phyloP scores from a whole-genome alignment of 768 basidiomycete genomes.

The Kwoniella newhampshirensis region DNA sequence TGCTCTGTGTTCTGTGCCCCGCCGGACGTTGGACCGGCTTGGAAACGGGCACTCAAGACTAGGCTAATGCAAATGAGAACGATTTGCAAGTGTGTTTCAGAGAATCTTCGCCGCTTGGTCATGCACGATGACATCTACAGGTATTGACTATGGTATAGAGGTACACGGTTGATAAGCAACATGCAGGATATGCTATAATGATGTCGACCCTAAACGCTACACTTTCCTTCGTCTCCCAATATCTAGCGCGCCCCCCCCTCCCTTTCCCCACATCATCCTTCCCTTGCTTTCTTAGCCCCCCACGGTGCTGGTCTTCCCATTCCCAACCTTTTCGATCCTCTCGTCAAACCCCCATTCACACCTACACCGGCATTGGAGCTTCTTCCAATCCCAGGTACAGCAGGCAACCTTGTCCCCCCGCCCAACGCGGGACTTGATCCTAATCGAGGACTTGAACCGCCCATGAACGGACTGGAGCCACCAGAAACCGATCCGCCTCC shows the following conservation, averaged over 20 bases:
- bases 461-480: conserved; percentile 6
- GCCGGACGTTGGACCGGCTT: too few species aligned
- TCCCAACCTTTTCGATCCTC: conserved; percentile 40
- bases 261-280: conserved; percentile 36
- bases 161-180: too few species aligned
- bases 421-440: conserved; percentile 9
- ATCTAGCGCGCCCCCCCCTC: conserved; percentile 14
- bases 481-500: background rate
- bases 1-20: too few species aligned
- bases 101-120: too few species aligned
- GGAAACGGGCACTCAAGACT: too few species aligned
- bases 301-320: conserved; percentile 46
- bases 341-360: conserved; percentile 4
- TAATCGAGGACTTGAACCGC: conserved; percentile 8
- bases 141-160: too few species aligned
- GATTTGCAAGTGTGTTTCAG: too few species aligned
- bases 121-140: too few species aligned
- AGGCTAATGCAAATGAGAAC: too few species aligned
- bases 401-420: conserved; percentile 7
- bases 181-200: background rate
- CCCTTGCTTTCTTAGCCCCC: conserved; percentile 36
- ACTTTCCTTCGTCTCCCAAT: background rate
- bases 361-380: background rate
- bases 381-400: conserved; percentile 5
- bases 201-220: background rate